These are phyloP conservation scores for Paecilomyces sp. DNA, from an alignment of 2,329 filamentous ascomycete species.

Conservation along the genomic window DNA sequence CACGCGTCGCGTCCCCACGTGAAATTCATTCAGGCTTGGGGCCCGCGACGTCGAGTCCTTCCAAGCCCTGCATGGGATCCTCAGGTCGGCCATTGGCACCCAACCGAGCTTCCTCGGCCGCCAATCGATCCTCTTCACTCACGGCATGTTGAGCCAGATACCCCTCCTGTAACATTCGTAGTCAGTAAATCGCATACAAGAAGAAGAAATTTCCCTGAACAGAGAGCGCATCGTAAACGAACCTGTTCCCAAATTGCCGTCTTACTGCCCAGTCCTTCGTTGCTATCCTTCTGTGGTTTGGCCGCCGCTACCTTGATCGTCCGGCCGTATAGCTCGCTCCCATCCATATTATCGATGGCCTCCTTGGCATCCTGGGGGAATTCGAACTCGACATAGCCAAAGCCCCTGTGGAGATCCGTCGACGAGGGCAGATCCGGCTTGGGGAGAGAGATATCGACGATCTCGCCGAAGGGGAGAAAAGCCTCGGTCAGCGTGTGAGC, in stretches of 20 bases:
- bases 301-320: conserved; percentile 88
- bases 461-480: conserved; percentile 95
- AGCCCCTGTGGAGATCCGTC: conserved; percentile 76
- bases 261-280: conserved; percentile 84
- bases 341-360: conserved; percentile 99
- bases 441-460: conserved; percentile 82
- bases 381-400: conserved; percentile 95
- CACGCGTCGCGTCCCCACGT: conserved; percentile 11
- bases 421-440: conserved; percentile 78
- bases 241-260: conserved; percentile 98
- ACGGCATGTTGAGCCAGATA: conserved; percentile 87
- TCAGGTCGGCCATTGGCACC: conserved; percentile 50
- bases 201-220: not conserved
- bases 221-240: conserved; percentile 21
- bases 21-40: conserved; percentile 63
- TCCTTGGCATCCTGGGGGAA: conserved; percentile 78
- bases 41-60: conserved; percentile 88
- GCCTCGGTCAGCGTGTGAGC: conserved; percentile 72
- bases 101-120: conserved; percentile 48
- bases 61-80: conserved; percentile 93
- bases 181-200: conserved; percentile 10
- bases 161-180: conserved; percentile 60
- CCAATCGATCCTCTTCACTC: conserved; percentile 67
- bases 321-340: conserved; percentile 86
- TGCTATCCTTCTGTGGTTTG: conserved; percentile 82